These are phyloP conservation scores for Phialophora chinensis DNA, from an alignment of 2,329 filamentous ascomycete species.

Conservation along the genomic window DNA sequence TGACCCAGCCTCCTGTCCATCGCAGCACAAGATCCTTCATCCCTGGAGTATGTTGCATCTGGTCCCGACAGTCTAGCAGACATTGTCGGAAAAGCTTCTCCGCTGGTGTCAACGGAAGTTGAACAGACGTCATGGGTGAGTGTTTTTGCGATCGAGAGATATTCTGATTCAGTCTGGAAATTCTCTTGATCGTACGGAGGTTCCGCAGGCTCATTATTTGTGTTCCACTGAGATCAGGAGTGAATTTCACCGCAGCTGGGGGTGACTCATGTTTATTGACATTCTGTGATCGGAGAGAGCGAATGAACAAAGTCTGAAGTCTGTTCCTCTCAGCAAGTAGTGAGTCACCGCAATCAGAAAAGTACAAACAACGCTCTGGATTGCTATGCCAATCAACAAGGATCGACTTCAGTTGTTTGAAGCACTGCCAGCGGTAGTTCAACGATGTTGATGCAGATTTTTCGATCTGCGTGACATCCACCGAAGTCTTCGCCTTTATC, in stretches of 20 bases:
- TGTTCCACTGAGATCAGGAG: not conserved
- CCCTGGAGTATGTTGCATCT: conserved; percentile 32
- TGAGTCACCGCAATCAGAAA: conserved; percentile 5
- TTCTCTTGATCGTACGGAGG: not conserved
- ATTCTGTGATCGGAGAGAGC: not conserved
- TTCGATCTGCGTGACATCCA: not conserved
- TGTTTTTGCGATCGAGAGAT: not conserved
- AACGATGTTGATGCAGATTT: not conserved
- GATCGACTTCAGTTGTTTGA: not conserved
- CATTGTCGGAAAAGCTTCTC: conserved; percentile 40
- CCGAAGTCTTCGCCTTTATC: not conserved
- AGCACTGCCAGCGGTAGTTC: not conserved
- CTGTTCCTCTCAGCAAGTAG: not conserved
- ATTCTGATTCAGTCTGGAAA: not conserved
- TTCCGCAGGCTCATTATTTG: conserved; percentile 19
- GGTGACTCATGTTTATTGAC: conserved; percentile 1
- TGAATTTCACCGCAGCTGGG: not conserved
- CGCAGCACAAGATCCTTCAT: conserved; percentile 49
- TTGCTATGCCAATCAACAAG: not conserved
- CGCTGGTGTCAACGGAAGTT: conserved; percentile 33
- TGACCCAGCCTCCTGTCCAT: conserved; percentile 58
- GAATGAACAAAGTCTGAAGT: not conserved
- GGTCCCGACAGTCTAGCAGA: conserved; percentile 37
- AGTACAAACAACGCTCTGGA: not conserved
- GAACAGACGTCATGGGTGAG: conserved; percentile 25